Base-by-base conservation (phyloP, 768 basidiomycete species). In the Trametes cubensis region DNA sequence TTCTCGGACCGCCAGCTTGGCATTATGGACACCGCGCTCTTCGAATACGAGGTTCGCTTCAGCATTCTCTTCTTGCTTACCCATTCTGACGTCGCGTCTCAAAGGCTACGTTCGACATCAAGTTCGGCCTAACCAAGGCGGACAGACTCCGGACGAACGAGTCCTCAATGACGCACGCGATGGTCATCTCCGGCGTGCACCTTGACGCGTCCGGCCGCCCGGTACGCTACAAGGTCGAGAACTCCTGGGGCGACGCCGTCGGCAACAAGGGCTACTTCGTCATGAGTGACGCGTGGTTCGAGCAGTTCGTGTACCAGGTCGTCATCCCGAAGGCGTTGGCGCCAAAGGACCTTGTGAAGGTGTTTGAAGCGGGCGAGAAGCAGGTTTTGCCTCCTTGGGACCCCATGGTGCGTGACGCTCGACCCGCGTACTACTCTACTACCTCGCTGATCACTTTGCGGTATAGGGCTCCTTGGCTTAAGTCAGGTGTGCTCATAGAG, bases 201-300 rank as follows among this genome's bases (percentile, higher is more conserved):
- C 78, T 97, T 51, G 94, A 95, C 70, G 74, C 78, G 14, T 71
- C 74, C 2, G 93, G 92, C 55, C 85, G 83, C 60, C 88, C 94
- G 0, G 75, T 95, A 20, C 83, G 94, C n/a, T 98, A 94, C 83
- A 93, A 94, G 76, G 92, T 98, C 20, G 96, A 98, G 81, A 98
- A 98, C 78, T 90, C 88, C 3, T 98, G 96, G 96, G 91, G 92
- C 17, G 85, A 87, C 26, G 76, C 77, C 0, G 81, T 80, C 0
- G 90, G 94, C 25, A 80, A 94, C 66, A 87, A 94, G 67, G 95
- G 95, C 6, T 95, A 86, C 76, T 93, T 90, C 76, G 85, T 96
- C 69, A 95, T 96, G 94, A 92, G 87, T 50, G 90, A 92, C 66
- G 78, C 78, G 45, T 98, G 96, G 95, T 98, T 98, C 75, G 87